These are phyloP conservation scores for Mucor plumbeus DNA, from an alignment of 371 early-diverging fungal species.

Conservation along the genomic window DNA sequence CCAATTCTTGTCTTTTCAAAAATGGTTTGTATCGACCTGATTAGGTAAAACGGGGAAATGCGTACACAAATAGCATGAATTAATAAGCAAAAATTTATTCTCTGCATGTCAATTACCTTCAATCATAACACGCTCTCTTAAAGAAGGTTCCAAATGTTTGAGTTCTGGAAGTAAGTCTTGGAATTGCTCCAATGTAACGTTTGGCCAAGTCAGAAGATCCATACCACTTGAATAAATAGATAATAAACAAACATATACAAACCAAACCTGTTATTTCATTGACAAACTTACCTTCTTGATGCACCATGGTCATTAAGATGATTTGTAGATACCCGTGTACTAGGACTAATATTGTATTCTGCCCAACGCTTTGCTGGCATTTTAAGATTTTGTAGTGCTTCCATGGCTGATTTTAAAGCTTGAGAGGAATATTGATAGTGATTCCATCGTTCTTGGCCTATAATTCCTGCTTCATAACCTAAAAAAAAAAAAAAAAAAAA, in stretches of 20 bases:
- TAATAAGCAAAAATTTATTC: background rate
- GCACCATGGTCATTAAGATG: slow-evolving; percentile 55
- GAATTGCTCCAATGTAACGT: slow-evolving; percentile 50
- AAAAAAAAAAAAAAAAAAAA: too few species aligned
- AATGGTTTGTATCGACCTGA: slow-evolving; percentile 74
- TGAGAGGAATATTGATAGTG: slow-evolving; percentile 39
- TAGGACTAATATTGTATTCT: slow-evolving; percentile 46
- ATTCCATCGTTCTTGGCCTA: slow-evolving; percentile 55
- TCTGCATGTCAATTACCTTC: slow-evolving; percentile 43
- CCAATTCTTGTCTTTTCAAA: slow-evolving; percentile 66
- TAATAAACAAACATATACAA: background rate
- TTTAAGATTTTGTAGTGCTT: slow-evolving; percentile 41
- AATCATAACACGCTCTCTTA: slow-evolving; percentile 56
- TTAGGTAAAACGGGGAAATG: too few species aligned
- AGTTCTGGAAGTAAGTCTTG: slow-evolving; percentile 53
- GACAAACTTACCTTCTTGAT: slow-evolving; percentile 52
- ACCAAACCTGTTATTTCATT: background rate
- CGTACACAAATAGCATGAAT: background rate
- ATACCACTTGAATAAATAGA: slow-evolving; percentile 45
- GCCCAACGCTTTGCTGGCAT: slow-evolving; percentile 62
- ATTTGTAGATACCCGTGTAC: background rate
- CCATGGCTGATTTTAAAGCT: slow-evolving; percentile 46
- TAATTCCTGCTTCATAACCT: slow-evolving; percentile 61
- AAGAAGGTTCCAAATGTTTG: slow-evolving; percentile 42
- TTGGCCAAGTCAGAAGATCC: slow-evolving; percentile 59